Conservation (phyloP, 2,329 filamentous ascomycete species). For the Aspergillus carbonarius region DNA sequence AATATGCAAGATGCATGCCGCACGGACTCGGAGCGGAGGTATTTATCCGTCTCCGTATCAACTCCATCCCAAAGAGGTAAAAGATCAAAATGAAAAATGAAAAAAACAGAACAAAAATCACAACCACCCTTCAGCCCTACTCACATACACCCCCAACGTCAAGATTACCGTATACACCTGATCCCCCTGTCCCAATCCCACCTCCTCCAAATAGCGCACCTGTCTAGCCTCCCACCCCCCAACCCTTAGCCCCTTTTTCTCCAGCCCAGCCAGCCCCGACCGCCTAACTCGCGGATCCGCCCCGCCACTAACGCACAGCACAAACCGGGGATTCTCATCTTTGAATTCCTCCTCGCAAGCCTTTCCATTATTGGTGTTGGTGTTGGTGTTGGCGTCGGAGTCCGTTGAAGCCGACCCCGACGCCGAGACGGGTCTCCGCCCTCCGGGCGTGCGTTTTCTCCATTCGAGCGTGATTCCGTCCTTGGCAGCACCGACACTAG, state of each 20-base stretch:
- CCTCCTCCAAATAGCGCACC: slow-evolving; percentile 18
- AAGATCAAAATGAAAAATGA: slow-evolving; percentile 1
- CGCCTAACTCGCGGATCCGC: background rate
- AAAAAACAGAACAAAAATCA: background rate
- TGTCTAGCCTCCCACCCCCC: slow-evolving; percentile 21
- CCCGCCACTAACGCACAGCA: slow-evolving; percentile 6
- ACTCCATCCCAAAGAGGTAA: background rate
- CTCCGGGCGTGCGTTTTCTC: background rate
- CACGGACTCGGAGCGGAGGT: no score
- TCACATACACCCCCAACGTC: slow-evolving; percentile 32
- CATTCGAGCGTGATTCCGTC: background rate
- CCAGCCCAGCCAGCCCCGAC: slow-evolving; percentile 18
- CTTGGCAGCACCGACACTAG: background rate
- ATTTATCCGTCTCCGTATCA: no score
- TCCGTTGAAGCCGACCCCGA: background rate
- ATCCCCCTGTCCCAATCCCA: slow-evolving; percentile 4
- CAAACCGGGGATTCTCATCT: slow-evolving; percentile 9
- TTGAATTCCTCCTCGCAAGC: background rate
- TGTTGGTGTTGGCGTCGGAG: background rate
- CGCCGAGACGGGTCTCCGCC: background rate
- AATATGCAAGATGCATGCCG: no score
- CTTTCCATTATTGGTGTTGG: background rate
- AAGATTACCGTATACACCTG: slow-evolving; percentile 32
- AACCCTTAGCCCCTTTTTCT: slow-evolving; percentile 24
- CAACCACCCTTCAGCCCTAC: slow-evolving; percentile 30